phyloP scores from a whole-genome alignment of 331 rosid species.

The Quercus tomentella region DNA sequence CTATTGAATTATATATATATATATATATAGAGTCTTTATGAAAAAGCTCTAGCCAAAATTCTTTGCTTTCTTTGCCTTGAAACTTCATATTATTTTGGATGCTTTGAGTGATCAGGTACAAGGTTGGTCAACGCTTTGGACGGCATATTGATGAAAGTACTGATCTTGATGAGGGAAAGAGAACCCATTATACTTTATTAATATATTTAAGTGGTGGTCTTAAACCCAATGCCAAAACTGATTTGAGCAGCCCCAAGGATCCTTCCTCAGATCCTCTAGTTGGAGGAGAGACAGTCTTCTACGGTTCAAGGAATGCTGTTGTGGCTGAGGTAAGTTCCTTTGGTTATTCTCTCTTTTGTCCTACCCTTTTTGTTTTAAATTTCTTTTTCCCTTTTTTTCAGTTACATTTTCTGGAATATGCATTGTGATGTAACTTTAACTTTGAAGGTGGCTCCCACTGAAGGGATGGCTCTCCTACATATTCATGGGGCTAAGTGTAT shows the following conservation, averaged over 20 bases:
- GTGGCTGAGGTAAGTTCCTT: slow-evolving; percentile 65
- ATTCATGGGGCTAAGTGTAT: slow-evolving; percentile 83
- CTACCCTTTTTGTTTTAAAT: neutral
- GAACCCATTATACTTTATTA: slow-evolving; percentile 73
- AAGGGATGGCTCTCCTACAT: slow-evolving; percentile 95
- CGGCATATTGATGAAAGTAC: slow-evolving; percentile 88
- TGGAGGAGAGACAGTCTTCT: slow-evolving; percentile 95
- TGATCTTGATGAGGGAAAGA: slow-evolving; percentile 66
- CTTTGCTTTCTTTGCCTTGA: neutral
- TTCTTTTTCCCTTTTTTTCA: neutral
- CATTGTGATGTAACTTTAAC: slow-evolving; percentile 15
- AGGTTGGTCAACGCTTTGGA: slow-evolving; percentile 83
- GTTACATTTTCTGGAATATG: slow-evolving; percentile 19
- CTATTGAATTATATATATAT: no score
- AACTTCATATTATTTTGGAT: slow-evolving; percentile 1
- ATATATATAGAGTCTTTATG: neutral
- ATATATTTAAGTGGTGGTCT: slow-evolving; percentile 77
- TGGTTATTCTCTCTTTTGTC: neutral
- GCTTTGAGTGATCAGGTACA: slow-evolving; percentile 48
- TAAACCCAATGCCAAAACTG: slow-evolving; percentile 46
- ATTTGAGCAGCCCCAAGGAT: slow-evolving; percentile 21
- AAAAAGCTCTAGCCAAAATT: neutral
- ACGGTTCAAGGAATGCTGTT: slow-evolving; percentile 64
- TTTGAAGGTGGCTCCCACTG: slow-evolving; percentile 71
- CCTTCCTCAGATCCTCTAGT: slow-evolving; percentile 51